Evolutionary conservation across 345 rosid species (phyloP).

Genomic region (Isatis tinctoria): DNA sequence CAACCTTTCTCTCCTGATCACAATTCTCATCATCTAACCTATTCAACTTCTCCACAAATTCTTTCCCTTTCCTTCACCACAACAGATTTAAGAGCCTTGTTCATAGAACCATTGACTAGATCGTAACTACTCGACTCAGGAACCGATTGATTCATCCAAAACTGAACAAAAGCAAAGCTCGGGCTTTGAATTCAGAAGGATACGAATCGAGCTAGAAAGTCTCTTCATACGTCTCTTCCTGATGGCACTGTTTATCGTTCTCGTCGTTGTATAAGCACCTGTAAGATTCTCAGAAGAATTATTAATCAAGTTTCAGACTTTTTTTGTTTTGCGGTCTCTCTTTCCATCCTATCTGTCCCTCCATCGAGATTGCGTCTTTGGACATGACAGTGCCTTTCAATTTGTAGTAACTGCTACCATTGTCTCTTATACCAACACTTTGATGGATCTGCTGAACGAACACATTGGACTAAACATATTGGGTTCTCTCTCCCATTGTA

Average conservation of each 20-base stretch:
- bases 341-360: too few relatives aligned
- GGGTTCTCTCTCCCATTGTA: too few relatives aligned
- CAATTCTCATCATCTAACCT: slow-evolving; percentile 12
- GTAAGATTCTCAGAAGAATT: background rate
- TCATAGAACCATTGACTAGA: slow-evolving; percentile 46
- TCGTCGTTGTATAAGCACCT: slow-evolving; percentile 86
- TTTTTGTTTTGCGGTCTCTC: background rate
- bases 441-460: too few relatives aligned
- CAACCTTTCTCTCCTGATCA: slow-evolving; percentile 23
- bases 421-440: too few relatives aligned
- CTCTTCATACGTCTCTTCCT: slow-evolving; percentile 67
- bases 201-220: slow-evolving; percentile 52
- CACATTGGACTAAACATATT: too few relatives aligned
- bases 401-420: too few relatives aligned
- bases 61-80: slow-evolving; percentile 41
- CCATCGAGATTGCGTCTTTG: too few relatives aligned
- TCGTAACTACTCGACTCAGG: slow-evolving; percentile 41
- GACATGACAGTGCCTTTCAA: too few relatives aligned
- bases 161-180: slow-evolving; percentile 40
- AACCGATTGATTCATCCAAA: slow-evolving; percentile 9
- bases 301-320: background rate
- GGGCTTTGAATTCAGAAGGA: slow-evolving; percentile 48
- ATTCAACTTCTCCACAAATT: slow-evolving; percentile 34
- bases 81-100: slow-evolving; percentile 37
- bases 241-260: slow-evolving; percentile 56